A percentile compares a stretch with the other conserved stretches of the same genome.
These are phyloP conservation scores for Pythium apleroticum DNA, from an alignment of 352 stramenopile genomes.

Conservation along the genomic window DNA sequence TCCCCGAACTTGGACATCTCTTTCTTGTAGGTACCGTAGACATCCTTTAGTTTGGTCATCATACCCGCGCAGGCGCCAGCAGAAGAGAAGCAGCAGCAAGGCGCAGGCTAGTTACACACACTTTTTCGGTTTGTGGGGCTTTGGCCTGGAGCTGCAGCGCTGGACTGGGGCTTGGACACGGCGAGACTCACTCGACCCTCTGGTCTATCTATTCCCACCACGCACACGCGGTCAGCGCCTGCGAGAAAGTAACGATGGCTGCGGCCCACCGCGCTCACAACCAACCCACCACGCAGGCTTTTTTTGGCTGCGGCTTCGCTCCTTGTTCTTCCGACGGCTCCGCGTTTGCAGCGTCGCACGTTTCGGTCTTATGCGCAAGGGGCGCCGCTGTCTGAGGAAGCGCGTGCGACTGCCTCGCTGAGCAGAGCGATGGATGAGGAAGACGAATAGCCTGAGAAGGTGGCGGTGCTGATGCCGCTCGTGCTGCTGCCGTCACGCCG, in stretches of 20 bases:
- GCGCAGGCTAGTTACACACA: conserved; percentile 24
- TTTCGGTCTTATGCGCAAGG: conserved; percentile 3
- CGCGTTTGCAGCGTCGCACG: neutral
- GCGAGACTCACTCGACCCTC: neutral
- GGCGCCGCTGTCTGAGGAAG: neutral
- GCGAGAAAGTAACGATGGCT: conserved; percentile 1
- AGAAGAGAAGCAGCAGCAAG: conserved; percentile 21
- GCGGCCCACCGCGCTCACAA: neutral
- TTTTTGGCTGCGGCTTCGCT: neutral
- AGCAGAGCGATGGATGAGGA: neutral
- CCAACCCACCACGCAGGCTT: neutral
- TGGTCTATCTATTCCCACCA: neutral
- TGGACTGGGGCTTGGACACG: neutral
- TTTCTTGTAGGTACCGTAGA: conserved; percentile 73
- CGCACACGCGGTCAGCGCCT: neutral
- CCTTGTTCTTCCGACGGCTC: neutral
- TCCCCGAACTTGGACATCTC: conserved; percentile 80
- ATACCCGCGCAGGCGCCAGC: conserved; percentile 42
- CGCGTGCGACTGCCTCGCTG: neutral
- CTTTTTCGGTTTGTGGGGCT: conserved; percentile 19
- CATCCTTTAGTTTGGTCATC: conserved; percentile 76
- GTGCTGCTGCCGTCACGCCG: neutral
- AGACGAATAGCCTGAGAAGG: neutral
- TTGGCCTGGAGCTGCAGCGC: neutral
- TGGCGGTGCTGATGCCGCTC: neutral